phyloP scores from a whole-genome alignment of 805 yeast genomes.

The Wickerhamiella alocasiicola region DNA sequence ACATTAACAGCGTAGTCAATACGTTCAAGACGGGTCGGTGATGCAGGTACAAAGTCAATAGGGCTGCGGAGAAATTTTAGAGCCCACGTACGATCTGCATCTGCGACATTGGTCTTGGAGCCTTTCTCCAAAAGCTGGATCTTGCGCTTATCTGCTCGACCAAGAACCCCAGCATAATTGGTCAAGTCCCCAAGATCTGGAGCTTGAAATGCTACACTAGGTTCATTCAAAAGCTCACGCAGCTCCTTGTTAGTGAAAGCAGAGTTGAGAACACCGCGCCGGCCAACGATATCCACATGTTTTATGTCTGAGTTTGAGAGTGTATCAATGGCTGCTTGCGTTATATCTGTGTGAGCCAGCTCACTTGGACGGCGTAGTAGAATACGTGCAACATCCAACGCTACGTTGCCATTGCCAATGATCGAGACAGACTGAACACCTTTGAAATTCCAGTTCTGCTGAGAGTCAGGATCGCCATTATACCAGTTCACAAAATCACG shows the following conservation, averaged over 20 bases:
- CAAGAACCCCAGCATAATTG: slow-evolving; percentile 6
- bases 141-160: slow-evolving; percentile 19
- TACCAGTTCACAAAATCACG: slow-evolving; percentile 92
- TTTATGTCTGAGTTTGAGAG: slow-evolving; percentile 44
- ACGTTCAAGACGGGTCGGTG: slow-evolving; percentile 30
- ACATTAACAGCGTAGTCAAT: slow-evolving; percentile 40
- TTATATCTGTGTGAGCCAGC: slow-evolving; percentile 64
- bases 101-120: slow-evolving; percentile 1
- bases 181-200: slow-evolving; percentile 11
- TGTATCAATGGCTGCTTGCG: slow-evolving; percentile 43
- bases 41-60: slow-evolving; percentile 32
- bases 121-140: slow-evolving; percentile 14
- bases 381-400: slow-evolving; percentile 78
- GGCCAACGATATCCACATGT: slow-evolving; percentile 60
- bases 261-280: slow-evolving; percentile 74
- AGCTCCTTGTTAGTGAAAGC: slow-evolving; percentile 90
- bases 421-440: slow-evolving; percentile 56
- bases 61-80: slow-evolving; percentile 65
- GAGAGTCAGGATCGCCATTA: slow-evolving; percentile 58
- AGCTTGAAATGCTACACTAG: slow-evolving; percentile 15
- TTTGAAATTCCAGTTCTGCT: slow-evolving; percentile 32
- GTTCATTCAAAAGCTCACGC: slow-evolving; percentile 51
- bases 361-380: slow-evolving; percentile 46
- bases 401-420: slow-evolving; percentile 96
- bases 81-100: slow-evolving; percentile 36